These are phyloP conservation scores for Alternaria alternata DNA, from an alignment of 2,329 filamentous ascomycete genomes.

Conservation along the genomic window DNA sequence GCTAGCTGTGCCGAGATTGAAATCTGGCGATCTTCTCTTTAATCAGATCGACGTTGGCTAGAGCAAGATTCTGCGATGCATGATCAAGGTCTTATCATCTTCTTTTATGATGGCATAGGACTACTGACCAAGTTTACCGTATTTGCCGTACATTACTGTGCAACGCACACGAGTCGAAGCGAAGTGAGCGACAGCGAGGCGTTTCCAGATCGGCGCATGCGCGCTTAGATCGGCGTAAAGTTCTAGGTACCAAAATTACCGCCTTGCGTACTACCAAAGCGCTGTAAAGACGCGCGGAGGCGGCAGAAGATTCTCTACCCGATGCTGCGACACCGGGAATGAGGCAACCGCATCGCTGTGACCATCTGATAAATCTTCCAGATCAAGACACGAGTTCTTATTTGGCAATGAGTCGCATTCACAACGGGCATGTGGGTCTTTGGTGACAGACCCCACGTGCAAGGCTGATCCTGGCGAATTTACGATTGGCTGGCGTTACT, in stretches of 20 bases:
- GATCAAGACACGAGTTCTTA: neutral
- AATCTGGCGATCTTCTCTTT: neutral
- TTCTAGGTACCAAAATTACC: neutral
- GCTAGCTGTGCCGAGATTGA: neutral
- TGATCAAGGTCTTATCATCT: neutral
- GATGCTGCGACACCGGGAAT: neutral
- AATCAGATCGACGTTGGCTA: neutral
- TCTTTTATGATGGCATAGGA: neutral
- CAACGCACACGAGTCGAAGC: neutral
- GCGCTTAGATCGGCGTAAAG: neutral
- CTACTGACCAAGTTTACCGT: neutral
- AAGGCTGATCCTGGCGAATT: neutral
- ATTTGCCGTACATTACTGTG: neutral
- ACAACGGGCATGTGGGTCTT: neutral
- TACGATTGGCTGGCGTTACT: constrained; percentile 9
- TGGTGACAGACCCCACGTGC: neutral
- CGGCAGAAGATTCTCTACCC: neutral
- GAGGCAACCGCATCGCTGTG: neutral
- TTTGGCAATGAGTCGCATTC: neutral
- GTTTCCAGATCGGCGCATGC: neutral
- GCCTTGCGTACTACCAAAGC: neutral
- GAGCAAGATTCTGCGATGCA: neutral
- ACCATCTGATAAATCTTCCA: neutral
- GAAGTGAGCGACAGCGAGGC: neutral
- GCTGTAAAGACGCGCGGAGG: neutral